Base-by-base conservation (phyloP, 228 moss, liverwort and hornwort species). In the Sphagnum magellanicum region DNA sequence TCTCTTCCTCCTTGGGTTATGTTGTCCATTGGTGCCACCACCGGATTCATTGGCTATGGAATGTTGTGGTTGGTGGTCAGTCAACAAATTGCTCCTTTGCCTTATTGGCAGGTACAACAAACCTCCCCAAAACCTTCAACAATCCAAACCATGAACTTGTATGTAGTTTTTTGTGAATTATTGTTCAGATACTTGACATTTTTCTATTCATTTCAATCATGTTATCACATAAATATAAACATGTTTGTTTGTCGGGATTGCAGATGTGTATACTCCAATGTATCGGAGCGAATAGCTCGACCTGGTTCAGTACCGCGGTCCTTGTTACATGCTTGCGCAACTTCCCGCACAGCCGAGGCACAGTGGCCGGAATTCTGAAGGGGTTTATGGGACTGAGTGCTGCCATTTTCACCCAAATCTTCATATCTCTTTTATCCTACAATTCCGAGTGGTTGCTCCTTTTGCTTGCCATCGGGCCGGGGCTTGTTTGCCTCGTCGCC, bases 281-380 rank as follows among this genome's bases (percentile, higher is more conserved):
- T 69, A 16, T 82, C 5, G 86, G 86, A 12, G 73, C 91, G 67
- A 97, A 93, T 49, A 87, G 80, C 5, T 50, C 83, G 57, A 93
- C 97, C 6, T 97, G 84, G 80, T 87, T 81, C 68, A 97, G 93
- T 76, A 97, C 97, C 0, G 91, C 93, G 4, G 79, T 88, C 1
- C 72, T 97, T 6, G 91, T 97, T 5, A 93, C 93, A 0, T 88
- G 86, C 66, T 88, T 97, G 88, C 84, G 91, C 9, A 97, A 93
- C 71, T 97, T 93, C 10, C 93, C 90, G 16, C 79, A 90, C 55
- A 89, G 89, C 59, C 74, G 97, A 50, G 97, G 97, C 4, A 75
- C 75, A 1, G 89, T 93, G 13, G 87, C 88, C 16, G 93, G 93
- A 32, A 89, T 90, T 53, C 78, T 93, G 9, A 93, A 93, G 79